Percentiles rank a stretch among this genome's conserved stretches.
phyloP scores from a whole-genome alignment of 75 land plant genomes.

The Sequoiadendron giganteum region DNA sequence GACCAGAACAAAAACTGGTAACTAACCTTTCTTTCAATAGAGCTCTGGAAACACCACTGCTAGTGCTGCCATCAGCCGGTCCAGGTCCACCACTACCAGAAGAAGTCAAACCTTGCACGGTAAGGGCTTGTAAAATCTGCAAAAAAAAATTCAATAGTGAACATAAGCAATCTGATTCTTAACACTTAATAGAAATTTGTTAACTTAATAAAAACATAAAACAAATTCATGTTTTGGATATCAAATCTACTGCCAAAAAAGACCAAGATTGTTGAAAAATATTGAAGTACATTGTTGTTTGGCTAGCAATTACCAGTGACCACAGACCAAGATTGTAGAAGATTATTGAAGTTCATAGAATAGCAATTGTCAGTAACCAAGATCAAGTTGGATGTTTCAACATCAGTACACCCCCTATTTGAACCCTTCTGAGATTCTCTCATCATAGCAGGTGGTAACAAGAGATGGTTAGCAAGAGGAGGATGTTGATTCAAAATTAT shows the following conservation, averaged over 20 bases:
- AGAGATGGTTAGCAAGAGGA: background rate
- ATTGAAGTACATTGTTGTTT: background rate
- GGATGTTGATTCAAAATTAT: background rate
- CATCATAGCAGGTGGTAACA: background rate
- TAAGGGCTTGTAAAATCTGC: conserved; percentile 78
- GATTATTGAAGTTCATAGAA: background rate
- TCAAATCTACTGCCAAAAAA: background rate
- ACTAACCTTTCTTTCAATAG: conserved; percentile 76
- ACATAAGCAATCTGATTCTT: background rate
- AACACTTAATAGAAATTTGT: background rate
- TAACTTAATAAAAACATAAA: background rate
- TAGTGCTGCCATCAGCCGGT: conserved; percentile 48
- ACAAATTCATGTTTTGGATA: background rate
- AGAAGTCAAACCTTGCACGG: conserved; percentile 73
- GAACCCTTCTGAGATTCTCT: background rate
- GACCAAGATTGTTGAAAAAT: background rate
- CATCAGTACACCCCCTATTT: background rate
- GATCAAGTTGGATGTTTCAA: background rate
- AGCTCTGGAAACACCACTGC: conserved; percentile 81
- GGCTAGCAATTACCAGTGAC: background rate
- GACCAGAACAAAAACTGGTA: background rate
- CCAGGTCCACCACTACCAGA: conserved; percentile 51
- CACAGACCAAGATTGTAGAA: background rate
- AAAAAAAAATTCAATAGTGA: background rate
- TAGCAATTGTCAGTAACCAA: background rate